Evolutionary conservation across 1,284 basidiomycete genomes (phyloP).

Genomic region (Mycosarcoma maydis): DNA sequence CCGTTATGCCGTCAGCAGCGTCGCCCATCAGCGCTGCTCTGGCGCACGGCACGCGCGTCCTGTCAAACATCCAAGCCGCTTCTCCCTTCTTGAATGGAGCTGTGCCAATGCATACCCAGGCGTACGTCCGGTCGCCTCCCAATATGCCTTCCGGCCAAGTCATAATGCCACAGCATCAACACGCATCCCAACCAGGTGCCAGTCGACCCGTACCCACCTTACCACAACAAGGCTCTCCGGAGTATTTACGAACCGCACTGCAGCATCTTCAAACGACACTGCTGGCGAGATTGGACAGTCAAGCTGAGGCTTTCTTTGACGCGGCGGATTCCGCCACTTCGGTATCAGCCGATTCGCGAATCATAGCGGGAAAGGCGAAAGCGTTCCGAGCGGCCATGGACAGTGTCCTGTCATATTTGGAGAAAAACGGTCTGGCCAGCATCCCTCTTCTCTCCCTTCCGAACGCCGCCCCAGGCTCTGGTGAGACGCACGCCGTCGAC

Average conservation of each 20-base stretch:
- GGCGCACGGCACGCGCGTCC: constrained; percentile 18
- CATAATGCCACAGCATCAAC: no score
- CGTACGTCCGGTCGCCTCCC: no score
- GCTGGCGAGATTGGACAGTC: constrained; percentile 21
- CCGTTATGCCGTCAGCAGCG: constrained; percentile 8
- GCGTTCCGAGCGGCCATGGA: constrained; percentile 12
- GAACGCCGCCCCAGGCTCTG: no score
- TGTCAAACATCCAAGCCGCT: constrained; percentile 24
- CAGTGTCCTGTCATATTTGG: constrained; percentile 8
- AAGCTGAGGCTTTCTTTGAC: constrained; percentile 37
- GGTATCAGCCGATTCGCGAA: constrained; percentile 9
- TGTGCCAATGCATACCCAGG: constrained; percentile 11
- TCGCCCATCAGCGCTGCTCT: constrained; percentile 32
- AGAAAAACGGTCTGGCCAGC: constrained; percentile 36
- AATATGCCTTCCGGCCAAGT: no score
- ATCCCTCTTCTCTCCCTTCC: constrained; percentile 12
- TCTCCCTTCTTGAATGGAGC: constrained; percentile 3
- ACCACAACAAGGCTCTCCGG: constrained; percentile 27
- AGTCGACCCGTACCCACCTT: not conserved
- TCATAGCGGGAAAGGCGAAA: constrained; percentile 7
- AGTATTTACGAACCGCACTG: constrained; percentile 13
- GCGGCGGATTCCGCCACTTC: constrained; percentile 12
- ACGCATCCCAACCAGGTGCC: not conserved
- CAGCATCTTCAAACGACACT: constrained; percentile 17
- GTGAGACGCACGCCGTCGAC: no score